Evolutionary conservation across 805 yeast species (phyloP).

Genomic region (Teunomyces barrocoloradensis): DNA sequence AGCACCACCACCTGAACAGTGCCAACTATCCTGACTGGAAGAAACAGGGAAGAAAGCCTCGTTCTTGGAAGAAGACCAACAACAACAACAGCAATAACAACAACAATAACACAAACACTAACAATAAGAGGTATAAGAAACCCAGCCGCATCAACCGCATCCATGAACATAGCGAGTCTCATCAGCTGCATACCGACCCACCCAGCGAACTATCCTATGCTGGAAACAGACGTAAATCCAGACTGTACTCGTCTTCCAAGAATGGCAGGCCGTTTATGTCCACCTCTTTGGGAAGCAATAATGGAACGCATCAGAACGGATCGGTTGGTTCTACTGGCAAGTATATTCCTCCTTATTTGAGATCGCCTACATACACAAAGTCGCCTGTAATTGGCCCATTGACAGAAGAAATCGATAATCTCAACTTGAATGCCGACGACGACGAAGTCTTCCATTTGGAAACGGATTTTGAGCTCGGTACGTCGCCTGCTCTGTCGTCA

Average conservation of each 20-base stretch:
- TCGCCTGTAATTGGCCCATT: conserved; percentile 35
- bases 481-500: background rate
- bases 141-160: conserved; percentile 2
- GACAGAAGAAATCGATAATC: conserved; percentile 35
- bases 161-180: conserved; percentile 2
- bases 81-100: conserved; percentile 10
- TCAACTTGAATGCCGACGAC: conserved; percentile 24
- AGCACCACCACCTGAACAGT: conserved; percentile 6
- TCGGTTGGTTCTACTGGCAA: conserved; percentile 23
- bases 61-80: conserved; percentile 26
- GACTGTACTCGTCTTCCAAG: conserved; percentile 12
- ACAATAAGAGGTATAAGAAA: conserved; percentile 14
- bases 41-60: conserved; percentile 19
- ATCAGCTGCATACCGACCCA: background rate
- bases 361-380: conserved; percentile 33
- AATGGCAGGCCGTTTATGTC: background rate
- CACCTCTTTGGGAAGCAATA: background rate
- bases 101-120: conserved; percentile 15
- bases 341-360: conserved; percentile 42
- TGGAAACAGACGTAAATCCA: conserved; percentile 9
- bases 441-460: conserved; percentile 44
- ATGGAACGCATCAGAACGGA: background rate
- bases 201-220: background rate
- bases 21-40: conserved; percentile 9
- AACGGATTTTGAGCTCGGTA: conserved; percentile 31